A percentile compares a stretch with the other conserved stretches of the same genome.
phyloP scores from a whole-genome alignment of 225 moss, liverwort and hornwort species.

The Polytrichum commune region DNA sequence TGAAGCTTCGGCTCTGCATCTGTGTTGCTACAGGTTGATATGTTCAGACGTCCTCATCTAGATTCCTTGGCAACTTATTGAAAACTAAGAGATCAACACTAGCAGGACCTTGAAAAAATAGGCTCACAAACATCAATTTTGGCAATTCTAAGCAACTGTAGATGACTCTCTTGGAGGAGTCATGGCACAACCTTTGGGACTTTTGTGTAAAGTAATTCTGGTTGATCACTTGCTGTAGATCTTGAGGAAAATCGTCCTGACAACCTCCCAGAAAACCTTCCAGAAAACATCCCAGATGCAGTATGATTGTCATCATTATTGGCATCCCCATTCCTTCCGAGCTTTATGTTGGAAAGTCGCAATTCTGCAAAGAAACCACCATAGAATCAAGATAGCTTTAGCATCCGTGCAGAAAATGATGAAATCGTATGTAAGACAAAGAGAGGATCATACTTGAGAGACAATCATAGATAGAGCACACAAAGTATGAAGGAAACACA shows the following conservation, averaged over 20 bases:
- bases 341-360: constrained; percentile 78
- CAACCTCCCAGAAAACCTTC: constrained; percentile 54
- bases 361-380: constrained; percentile 46
- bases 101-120: too few relatives aligned
- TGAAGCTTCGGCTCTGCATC: too few relatives aligned
- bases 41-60: too few relatives aligned
- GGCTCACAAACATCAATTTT: too few relatives aligned
- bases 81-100: too few relatives aligned
- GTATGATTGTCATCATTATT: constrained; percentile 85
- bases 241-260: constrained; percentile 74
- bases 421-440: neutral
- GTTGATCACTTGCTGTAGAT: constrained; percentile 63
- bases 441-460: neutral
- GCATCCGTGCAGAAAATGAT: neutral
- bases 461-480: too few relatives aligned
- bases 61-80: too few relatives aligned
- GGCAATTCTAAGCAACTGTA: too few relatives aligned
- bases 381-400: neutral
- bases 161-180: too few relatives aligned
- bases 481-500: too few relatives aligned
- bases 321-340: constrained; percentile 73
- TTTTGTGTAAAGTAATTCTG: constrained; percentile 49
- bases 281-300: constrained; percentile 84
- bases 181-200: constrained; percentile 62
- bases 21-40: too few relatives aligned